These are phyloP conservation scores for Dryas octopetala DNA, from an alignment of 306 rosid species.

Conservation along the genomic window DNA sequence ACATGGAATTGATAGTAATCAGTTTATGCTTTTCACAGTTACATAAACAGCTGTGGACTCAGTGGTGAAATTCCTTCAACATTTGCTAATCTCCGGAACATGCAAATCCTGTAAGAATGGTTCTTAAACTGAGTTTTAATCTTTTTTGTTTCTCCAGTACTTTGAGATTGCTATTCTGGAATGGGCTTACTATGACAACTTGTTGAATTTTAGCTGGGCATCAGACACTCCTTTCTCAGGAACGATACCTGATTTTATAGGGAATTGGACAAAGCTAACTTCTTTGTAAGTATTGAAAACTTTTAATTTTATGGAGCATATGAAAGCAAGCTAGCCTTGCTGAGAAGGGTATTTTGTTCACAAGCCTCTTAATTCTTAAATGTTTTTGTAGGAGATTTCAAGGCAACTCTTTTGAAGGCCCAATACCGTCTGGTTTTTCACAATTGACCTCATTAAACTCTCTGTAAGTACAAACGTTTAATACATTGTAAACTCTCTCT, in stretches of 20 bases:
- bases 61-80: constrained; percentile 34
- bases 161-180: not conserved
- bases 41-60: constrained; percentile 15
- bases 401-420: constrained; percentile 38
- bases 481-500: not conserved
- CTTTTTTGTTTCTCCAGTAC: not conserved
- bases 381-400: constrained; percentile 22
- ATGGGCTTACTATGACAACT: not conserved
- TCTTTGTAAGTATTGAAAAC: not conserved
- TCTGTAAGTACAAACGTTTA: constrained; percentile 21
- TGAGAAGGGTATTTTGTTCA: not conserved
- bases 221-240: constrained; percentile 27
- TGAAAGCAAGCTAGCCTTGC: not conserved
- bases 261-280: constrained; percentile 30
- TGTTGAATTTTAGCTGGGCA: constrained; percentile 16
- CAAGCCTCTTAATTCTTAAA: not conserved
- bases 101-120: constrained; percentile 15
- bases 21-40: constrained; percentile 11
- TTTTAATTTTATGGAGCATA: not conserved
- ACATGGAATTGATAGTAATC: not conserved
- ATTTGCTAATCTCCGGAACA: constrained; percentile 24
- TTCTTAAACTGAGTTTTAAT: not conserved
- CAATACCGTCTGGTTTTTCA: constrained; percentile 36
- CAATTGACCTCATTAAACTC: constrained; percentile 4
- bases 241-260: constrained; percentile 31